Evolutionary conservation across 805 yeast genomes (phyloP).

Genomic region (Lachancea quebecensis): DNA sequence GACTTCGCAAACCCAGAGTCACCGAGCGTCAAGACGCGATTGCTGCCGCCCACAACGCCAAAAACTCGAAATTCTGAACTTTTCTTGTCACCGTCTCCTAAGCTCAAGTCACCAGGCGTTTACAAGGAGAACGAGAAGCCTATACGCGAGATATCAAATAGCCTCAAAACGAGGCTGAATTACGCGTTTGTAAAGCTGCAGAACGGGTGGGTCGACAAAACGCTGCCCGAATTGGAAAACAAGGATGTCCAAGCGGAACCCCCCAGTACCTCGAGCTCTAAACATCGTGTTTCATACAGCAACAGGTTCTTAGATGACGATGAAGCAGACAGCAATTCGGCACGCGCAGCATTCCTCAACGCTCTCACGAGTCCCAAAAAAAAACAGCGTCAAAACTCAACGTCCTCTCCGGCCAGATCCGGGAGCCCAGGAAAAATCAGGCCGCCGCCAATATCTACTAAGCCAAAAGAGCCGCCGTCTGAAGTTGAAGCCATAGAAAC

Average conservation of each 20-base stretch:
- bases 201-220: conserved; percentile 29
- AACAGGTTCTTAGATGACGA: conserved; percentile 15
- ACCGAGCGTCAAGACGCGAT: conserved; percentile 13
- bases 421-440: conserved; percentile 1
- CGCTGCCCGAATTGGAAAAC: conserved; percentile 22
- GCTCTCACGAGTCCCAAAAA: conserved; percentile 34
- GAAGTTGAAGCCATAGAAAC: conserved; percentile 39
- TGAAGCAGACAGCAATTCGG: conserved; percentile 30
- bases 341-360: conserved; percentile 35
- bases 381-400: conserved; percentile 9
- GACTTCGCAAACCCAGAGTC: conserved; percentile 5
- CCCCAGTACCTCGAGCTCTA: background rate
- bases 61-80: conserved; percentile 27
- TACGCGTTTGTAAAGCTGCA: conserved; percentile 36
- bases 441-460: conserved; percentile 3
- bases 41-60: conserved; percentile 30
- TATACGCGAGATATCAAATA: conserved; percentile 35
- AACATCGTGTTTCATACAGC: conserved; percentile 7
- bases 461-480: conserved; percentile 17
- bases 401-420: conserved; percentile 1
- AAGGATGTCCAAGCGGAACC: too few relatives aligned
- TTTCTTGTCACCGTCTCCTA: conserved; percentile 30
- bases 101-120: conserved; percentile 25
- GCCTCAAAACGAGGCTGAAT: conserved; percentile 35
- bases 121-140: conserved; percentile 30